Evolutionary conservation across 139 green algal species (phyloP).

Genomic region (Limnomonas spitsbergensis): DNA sequence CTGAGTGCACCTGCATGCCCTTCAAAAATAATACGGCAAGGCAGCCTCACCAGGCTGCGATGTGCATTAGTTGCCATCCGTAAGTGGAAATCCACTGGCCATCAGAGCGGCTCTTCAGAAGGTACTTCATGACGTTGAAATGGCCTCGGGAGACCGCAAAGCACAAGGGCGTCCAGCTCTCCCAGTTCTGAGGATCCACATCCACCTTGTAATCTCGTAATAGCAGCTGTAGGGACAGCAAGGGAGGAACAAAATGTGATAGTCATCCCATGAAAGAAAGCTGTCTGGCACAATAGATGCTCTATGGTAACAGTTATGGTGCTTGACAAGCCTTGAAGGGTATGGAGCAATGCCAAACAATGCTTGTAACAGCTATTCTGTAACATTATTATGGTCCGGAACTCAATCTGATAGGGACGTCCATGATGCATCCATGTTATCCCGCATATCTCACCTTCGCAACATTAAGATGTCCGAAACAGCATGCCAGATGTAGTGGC

Average conservation of each 20-base stretch:
- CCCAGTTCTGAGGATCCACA: constrained; percentile 27
- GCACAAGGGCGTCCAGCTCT: constrained; percentile 35
- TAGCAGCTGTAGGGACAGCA: constrained; percentile 7
- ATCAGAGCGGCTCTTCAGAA: constrained; percentile 21
- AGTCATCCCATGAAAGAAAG: background rate
- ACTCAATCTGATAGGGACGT: no score
- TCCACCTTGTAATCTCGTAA: constrained; percentile 8
- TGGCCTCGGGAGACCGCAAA: constrained; percentile 23
- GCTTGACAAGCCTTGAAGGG: no score
- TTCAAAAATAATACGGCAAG: background rate
- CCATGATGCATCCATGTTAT: no score
- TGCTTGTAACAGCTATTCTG: no score
- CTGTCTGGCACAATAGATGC: no score
- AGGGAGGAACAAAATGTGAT: background rate
- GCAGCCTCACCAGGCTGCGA: constrained; percentile 13
- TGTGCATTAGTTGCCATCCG: constrained; percentile 10
- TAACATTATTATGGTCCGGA: no score
- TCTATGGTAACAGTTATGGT: no score
- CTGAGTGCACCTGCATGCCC: background rate
- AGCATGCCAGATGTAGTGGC: constrained; percentile 28
- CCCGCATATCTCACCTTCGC: no score
- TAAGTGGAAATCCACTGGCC: background rate
- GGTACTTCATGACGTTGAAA: constrained; percentile 24
- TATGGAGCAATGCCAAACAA: no score
- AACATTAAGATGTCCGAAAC: constrained; percentile 22